A percentile compares a stretch with the other conserved stretches of the same genome.
Conservation (phyloP, 441 rosid species). For the Codiaeum variegatum region DNA sequence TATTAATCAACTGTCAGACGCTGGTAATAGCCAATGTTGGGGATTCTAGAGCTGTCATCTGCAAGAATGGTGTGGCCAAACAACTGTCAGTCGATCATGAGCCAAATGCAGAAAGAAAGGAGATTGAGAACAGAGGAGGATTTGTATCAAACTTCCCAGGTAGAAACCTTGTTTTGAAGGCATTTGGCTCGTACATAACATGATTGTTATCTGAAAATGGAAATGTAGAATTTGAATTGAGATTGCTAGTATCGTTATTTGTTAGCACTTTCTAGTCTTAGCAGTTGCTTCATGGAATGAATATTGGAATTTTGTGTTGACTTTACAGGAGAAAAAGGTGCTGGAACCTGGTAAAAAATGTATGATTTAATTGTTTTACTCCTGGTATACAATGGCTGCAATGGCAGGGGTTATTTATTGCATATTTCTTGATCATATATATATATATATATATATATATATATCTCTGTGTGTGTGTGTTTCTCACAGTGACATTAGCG, state of each 20-base stretch:
- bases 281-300: neutral
- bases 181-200: neutral
- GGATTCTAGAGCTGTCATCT: constrained; percentile 82
- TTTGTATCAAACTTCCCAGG: constrained; percentile 86
- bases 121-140: constrained; percentile 77
- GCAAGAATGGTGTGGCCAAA: constrained; percentile 60
- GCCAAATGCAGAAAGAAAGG: constrained; percentile 59
- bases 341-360: neutral
- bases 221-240: neutral
- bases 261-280: neutral
- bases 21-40: constrained; percentile 86
- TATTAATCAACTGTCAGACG: constrained; percentile 62
- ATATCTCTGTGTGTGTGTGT: too few relatives aligned
- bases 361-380: neutral
- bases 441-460: too few relatives aligned
- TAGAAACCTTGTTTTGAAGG: constrained; percentile 14
- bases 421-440: neutral
- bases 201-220: neutral
- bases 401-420: neutral
- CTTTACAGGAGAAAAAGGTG: neutral
- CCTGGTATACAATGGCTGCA: neutral
- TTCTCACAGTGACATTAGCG: neutral
- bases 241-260: neutral
- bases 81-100: constrained; percentile 88
- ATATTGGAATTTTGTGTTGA: neutral